Evolutionary conservation across 768 basidiomycete species (phyloP), one percentile per base, ranked within the genome.

Genomic region (Collybia mongolica): DNA sequence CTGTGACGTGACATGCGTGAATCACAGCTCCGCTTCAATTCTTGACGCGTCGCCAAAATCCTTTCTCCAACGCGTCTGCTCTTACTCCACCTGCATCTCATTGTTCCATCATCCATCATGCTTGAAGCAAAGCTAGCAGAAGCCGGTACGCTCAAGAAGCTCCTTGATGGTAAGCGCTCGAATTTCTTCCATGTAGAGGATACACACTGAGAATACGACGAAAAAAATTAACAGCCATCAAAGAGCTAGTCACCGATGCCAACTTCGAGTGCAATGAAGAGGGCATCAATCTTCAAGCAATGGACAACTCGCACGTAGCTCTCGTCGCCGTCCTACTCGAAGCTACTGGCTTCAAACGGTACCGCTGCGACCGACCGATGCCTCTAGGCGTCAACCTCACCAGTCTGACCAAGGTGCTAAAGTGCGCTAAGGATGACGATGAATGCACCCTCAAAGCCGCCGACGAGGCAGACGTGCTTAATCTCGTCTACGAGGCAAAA

Each of bases 291-390:
- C 81, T 99, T 4, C 96, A 98, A 75, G 97, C 96, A 3, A 99
- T 98, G 96, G 97, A 98, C 75, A 98, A 98, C 79, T 97, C 96
- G 2, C 96, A 98, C 70, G 96, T 99, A 61, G 97, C 96, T 1
- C 89, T 98, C 57, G 96, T 99, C 36, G 75, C 92, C 6, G 93
- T 97, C 41, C 81, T 88, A 54, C 80, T 99, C 24, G 73, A 86
- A 36, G 81, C 83, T 1, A 72, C 80, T 0, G 92, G 91, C 26
- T 98, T 99, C 79, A 79, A 82, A 59, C 74, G 78, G 46, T 99
- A 88, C 70, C 87, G 97, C 56, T 98, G 96, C 65, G 97, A 99
- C 70, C 82, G 94, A 5, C 90, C 95, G 28, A 91, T 98, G 81
- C 89, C 90, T 0, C 79, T 95, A 20, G 93, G 92, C 50, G 85